Percentiles rank a stretch among this genome's conserved stretches.
Conservation (phyloP, 2,329 filamentous ascomycete species). For the Penicillium aurantiogriseum region DNA sequence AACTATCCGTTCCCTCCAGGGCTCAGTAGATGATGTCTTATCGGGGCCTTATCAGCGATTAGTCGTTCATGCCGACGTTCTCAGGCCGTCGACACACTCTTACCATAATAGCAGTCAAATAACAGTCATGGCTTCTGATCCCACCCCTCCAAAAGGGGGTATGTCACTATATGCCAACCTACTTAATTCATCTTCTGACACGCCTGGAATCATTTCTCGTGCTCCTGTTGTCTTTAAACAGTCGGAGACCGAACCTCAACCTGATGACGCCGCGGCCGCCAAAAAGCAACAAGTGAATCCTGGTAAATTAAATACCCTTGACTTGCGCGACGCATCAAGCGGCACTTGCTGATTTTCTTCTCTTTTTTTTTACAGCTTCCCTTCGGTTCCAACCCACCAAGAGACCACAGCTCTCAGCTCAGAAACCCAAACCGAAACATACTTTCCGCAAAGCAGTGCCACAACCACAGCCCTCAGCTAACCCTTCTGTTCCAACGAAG, state of each 20-base stretch:
- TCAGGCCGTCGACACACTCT: background rate
- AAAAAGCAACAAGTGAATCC: slow-evolving; percentile 66
- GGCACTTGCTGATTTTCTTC: slow-evolving; percentile 14
- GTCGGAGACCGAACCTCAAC: slow-evolving; percentile 48
- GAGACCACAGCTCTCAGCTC: slow-evolving; percentile 63
- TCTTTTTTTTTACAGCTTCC: slow-evolving; percentile 50
- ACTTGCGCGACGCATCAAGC: slow-evolving; percentile 27
- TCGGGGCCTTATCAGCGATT: too few species aligned
- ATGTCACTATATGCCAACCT: slow-evolving; percentile 84
- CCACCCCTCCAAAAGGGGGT: slow-evolving; percentile 37
- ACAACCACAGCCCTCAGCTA: slow-evolving; percentile 26
- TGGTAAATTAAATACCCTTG: slow-evolving; percentile 55
- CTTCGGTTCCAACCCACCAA: slow-evolving; percentile 86
- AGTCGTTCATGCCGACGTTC: background rate
- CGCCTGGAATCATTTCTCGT: slow-evolving; percentile 68
- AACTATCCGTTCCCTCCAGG: too few species aligned
- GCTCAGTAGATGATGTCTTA: too few species aligned
- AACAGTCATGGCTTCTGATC: slow-evolving; percentile 32
- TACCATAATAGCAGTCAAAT: background rate
- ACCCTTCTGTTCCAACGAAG: slow-evolving; percentile 50
- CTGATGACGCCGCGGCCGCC: slow-evolving; percentile 52
- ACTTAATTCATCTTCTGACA: slow-evolving; percentile 55
- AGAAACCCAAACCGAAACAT: slow-evolving; percentile 64
- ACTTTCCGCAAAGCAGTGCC: slow-evolving; percentile 53
- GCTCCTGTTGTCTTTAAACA: slow-evolving; percentile 71